Base-by-base conservation (phyloP, 2,329 filamentous ascomycete species). In the Pestalotiopsis sp. region DNA sequence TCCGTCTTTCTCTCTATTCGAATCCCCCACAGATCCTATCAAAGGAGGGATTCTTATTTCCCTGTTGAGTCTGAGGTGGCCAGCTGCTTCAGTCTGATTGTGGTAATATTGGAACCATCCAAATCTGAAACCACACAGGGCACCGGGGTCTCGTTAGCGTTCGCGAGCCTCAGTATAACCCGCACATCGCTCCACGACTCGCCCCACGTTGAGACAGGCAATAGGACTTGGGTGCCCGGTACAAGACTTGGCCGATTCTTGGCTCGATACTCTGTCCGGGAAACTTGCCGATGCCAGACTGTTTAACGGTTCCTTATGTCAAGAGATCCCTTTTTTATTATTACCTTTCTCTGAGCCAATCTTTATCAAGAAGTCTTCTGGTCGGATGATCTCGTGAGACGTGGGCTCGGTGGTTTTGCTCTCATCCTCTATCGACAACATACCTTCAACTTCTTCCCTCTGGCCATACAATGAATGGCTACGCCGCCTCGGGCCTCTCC, bases 381-480 rank as follows among this genome's bases (percentile, higher is more conserved):
- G 17, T 17, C 64, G 17, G 20, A 20, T 58, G 12, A 58, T 9
- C 38, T 66, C 36, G 7, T 59, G 39, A 25, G 56, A 56, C 20
- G 49, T 56, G 38, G 58, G 45, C 65, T 39, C 9, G 56, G 7
- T 27, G 38, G 66, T 56, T 23, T 27, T 39, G 59, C 31, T 63
- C n/a, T 25, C 31, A 20, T 64, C 45, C 31, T 36, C 7, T 12
- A 23, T n/a, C 39, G 59, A 67, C 56, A n/a, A 41, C 9, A 11
- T 57, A 67, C 67, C 52, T 66, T 36, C 31, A 65, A 39, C 61
- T 20, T 61, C 67, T 68, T 58, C 66, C 49, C 56, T 41, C 58
- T 23, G 69, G 39, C 71, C 72, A 76, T 75, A 73, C 75, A 77
- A 85, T 86, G 84, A 80, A 79, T 72, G 78, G 77, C 69, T 77